These are phyloP conservation scores for Solanum aculeatissimum DNA, from an alignment of 305 asterid species.

Conservation along the genomic window DNA sequence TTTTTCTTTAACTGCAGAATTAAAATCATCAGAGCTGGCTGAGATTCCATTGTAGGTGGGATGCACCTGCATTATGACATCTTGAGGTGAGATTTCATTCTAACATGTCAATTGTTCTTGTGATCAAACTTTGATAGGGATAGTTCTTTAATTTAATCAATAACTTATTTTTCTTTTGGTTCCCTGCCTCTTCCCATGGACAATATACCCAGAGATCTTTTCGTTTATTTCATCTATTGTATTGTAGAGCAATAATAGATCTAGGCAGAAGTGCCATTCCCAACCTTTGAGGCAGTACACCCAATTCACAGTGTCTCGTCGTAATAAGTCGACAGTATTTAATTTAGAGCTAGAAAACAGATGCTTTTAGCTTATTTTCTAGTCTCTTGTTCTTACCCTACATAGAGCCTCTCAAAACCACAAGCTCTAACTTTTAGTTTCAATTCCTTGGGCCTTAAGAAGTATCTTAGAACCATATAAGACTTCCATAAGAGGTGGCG, in stretches of 20 bases:
- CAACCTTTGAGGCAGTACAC: not conserved
- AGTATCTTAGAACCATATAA: not conserved
- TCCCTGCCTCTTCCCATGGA: not conserved
- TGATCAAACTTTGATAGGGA: not conserved
- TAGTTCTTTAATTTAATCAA: not conserved
- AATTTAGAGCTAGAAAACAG: not conserved
- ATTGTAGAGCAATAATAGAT: not conserved
- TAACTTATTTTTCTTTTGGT: not conserved
- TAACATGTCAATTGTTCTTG: not conserved
- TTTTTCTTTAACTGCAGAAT: slow-evolving; percentile 19
- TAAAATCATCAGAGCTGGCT: slow-evolving; percentile 10
- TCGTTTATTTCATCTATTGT: not conserved
- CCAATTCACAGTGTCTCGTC: not conserved
- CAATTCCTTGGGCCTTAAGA: not conserved
- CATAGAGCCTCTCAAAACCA: not conserved
- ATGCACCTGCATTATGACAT: slow-evolving; percentile 20
- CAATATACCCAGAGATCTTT: not conserved
- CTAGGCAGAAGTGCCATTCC: not conserved
- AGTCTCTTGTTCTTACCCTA: not conserved
- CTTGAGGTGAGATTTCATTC: not conserved
- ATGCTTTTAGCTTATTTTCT: not conserved
- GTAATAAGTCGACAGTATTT: not conserved
- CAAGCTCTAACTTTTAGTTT: not conserved
- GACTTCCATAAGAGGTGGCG: not conserved
- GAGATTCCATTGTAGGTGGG: slow-evolving; percentile 16